These are phyloP conservation scores for Meira nashicola DNA, from an alignment of 1,284 basidiomycete species.

Conservation along the genomic window DNA sequence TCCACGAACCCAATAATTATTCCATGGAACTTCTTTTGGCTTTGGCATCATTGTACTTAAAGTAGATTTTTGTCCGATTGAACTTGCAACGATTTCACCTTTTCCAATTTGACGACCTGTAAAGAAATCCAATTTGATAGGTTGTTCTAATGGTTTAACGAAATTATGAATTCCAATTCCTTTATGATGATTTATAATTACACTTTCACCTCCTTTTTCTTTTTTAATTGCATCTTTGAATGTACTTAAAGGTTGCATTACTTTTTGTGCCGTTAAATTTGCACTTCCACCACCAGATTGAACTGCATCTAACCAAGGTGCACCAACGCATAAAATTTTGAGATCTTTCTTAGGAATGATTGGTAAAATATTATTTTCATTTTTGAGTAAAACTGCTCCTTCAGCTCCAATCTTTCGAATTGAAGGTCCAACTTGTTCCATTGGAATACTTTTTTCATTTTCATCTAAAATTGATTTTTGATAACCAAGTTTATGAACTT, in stretches of 20 bases:
- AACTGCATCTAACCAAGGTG: constrained; percentile 12
- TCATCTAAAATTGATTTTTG: neutral
- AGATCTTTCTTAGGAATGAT: neutral
- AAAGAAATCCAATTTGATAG: neutral
- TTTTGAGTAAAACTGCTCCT: constrained; percentile 62
- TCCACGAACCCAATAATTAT: constrained; percentile 2
- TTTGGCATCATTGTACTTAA: neutral
- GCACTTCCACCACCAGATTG: constrained; percentile 16
- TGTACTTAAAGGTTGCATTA: neutral
- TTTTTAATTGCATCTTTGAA: neutral
- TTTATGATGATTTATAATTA: constrained; percentile 3
- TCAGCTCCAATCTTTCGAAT: constrained; percentile 42
- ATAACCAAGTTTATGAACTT: constrained; percentile 46
- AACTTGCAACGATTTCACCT: neutral
- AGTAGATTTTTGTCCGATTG: neutral
- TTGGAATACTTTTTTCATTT: constrained; percentile 11
- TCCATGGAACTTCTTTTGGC: constrained; percentile 5
- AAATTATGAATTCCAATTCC: constrained; percentile 1
- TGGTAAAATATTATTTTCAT: constrained; percentile 11
- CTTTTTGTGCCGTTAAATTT: constrained; percentile 17
- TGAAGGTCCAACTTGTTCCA: constrained; percentile 54
- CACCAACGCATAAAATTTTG: constrained; percentile 12
- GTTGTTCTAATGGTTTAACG: neutral
- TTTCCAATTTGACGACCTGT: neutral
- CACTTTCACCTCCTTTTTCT: neutral